Base-by-base conservation (phyloP, 2,329 filamentous ascomycete genomes). In the Colletotrichum destructivum region DNA sequence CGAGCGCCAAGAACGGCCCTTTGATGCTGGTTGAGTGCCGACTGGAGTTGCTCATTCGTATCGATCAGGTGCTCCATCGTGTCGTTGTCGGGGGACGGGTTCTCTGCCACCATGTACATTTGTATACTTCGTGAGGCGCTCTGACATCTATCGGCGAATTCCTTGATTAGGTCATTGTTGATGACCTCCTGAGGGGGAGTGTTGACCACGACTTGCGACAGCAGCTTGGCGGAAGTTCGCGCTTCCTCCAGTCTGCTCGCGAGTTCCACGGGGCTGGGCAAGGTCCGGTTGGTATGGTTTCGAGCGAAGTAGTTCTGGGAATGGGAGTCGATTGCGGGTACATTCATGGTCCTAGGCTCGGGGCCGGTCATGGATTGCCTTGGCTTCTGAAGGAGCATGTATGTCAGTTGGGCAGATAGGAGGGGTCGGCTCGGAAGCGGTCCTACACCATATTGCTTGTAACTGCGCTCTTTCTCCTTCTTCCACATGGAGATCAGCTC, bases 61-160 rank as follows among this genome's bases (percentile, higher is more conserved):
- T 98, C 95, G 78, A 99, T 98, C 73, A 99, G 85, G 16, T 91
- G 95, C 79, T 96, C 91, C 89, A 98, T 94, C 1, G 96, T 98
- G 75, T 98, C 93, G 77, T 98, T 96, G 81, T 98, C 96, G 0
- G 96, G 95, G 1, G 89, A 80, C 0, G 96, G 95, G 79, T 94
- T 89, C 68, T 93, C 91, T 57, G 91, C 90, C 52, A 91, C 87
- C 86, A 98, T 98, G 83, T 97, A 98, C 42, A 87, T 87, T 78
- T 98, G 95, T 76, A 98, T 91, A 78, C 93, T 94, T 65, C 92
- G 89, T 63, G 93, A 92, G 5, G 96, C 96, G 66, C 90, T 89
- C 74, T 92, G 90, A 79, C 96, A 98, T 31, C 96, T 92, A 76
- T 96, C 92, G 59, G 92, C 90, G 79, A 99, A 98, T 83, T 99